A percentile compares a stretch with the other conserved stretches of the same genome.
These are phyloP conservation scores for Leccinum angustisporum DNA, from an alignment of 1,284 basidiomycete genomes.

Conservation along the genomic window DNA sequence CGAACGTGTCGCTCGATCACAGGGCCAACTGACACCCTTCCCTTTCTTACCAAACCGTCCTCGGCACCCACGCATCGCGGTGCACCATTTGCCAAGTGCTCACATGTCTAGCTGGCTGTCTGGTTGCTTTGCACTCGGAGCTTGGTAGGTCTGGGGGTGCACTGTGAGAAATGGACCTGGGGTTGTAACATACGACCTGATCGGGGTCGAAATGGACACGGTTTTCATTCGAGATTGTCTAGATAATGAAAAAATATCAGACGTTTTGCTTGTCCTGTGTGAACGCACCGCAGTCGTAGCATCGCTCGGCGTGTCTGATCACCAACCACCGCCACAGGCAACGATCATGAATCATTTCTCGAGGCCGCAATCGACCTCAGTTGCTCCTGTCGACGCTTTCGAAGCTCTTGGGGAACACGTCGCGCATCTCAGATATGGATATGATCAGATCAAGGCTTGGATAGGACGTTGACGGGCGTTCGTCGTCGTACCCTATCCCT, in stretches of 20 bases:
- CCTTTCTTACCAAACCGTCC: not conserved
- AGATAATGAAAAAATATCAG: not conserved
- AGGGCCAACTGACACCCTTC: not conserved
- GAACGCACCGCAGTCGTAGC: not conserved
- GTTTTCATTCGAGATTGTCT: not conserved
- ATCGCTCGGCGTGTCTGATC: not conserved
- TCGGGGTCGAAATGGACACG: constrained; percentile 9
- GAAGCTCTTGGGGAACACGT: not conserved
- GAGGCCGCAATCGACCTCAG: constrained; percentile 10
- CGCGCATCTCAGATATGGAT: constrained; percentile 4
- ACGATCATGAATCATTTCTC: constrained; percentile 11
- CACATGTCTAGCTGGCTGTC: constrained; percentile 6
- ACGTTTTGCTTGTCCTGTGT: not conserved
- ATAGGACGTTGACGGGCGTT: too few relatives aligned
- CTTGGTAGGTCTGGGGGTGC: not conserved
- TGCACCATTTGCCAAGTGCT: constrained; percentile 3
- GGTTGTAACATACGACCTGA: constrained; percentile 5
- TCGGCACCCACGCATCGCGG: constrained; percentile 14
- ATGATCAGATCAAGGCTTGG: not conserved
- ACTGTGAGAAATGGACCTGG: constrained; percentile 25
- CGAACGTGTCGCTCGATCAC: constrained; percentile 8
- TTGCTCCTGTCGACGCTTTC: constrained; percentile 2
- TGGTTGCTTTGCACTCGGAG: constrained; percentile 10
- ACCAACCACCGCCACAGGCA: constrained; percentile 22
- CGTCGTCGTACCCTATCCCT: not conserved